Conservation (phyloP, 2,329 filamentous ascomycete genomes). For the Neonectria coccinea region DNA sequence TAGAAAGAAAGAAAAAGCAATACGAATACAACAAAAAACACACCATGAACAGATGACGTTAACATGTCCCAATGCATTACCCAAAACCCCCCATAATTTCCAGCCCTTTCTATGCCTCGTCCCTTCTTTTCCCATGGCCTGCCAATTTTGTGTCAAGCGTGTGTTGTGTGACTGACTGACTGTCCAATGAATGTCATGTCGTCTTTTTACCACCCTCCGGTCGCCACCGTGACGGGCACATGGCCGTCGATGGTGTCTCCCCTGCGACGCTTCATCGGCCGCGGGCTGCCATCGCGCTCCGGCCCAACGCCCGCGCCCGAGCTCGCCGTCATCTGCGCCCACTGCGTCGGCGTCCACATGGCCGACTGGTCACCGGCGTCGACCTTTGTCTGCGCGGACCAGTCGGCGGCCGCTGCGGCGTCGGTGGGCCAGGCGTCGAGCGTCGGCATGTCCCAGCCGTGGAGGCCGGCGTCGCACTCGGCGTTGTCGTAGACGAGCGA, state of each 20-base stretch:
- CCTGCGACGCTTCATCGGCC: constrained; percentile 53
- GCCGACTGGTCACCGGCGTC: constrained; percentile 46
- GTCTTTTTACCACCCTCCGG: constrained; percentile 47
- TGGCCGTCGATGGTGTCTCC: constrained; percentile 49
- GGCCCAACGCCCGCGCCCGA: constrained; percentile 40
- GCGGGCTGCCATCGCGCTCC: constrained; percentile 52
- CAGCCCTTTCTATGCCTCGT: constrained; percentile 9
- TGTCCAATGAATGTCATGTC: background rate
- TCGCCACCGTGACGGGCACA: constrained; percentile 48
- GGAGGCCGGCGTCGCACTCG: constrained; percentile 48
- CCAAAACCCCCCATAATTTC: constrained; percentile 9
- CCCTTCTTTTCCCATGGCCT: background rate
- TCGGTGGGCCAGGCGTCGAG: constrained; percentile 51
- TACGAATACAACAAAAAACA: constrained; percentile 1
- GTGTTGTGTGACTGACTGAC: background rate
- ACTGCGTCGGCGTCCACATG: constrained; percentile 53
- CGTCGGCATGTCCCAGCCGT: constrained; percentile 54
- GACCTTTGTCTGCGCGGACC: constrained; percentile 47
- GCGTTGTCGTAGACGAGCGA: constrained; percentile 52
- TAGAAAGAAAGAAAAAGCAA: background rate
- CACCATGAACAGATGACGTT: constrained; percentile 21
- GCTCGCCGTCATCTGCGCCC: constrained; percentile 46
- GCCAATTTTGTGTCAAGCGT: background rate
- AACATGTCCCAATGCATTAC: constrained; percentile 20
- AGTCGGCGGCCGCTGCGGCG: constrained; percentile 48